Conservation (phyloP, 495 filamentous ascomycete genomes). For the Penicillium pancosmium region DNA sequence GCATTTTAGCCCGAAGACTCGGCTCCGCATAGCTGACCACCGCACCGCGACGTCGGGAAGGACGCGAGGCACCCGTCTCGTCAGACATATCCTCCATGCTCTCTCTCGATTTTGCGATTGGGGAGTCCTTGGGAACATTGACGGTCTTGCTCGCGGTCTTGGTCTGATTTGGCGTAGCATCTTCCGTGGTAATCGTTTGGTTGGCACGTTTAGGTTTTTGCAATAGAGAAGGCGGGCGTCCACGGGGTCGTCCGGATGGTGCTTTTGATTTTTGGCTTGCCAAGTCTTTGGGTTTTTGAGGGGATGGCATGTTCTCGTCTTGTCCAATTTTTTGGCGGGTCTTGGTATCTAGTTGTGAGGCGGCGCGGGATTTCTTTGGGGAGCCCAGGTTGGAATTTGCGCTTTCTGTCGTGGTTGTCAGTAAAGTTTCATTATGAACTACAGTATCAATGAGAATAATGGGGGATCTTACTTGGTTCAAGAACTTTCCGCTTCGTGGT, state of each 20-base stretch:
- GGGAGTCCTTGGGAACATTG: conserved; percentile 12
- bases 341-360: conserved; percentile 19
- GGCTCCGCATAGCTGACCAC: conserved; percentile 85
- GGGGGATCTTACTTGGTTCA: conserved; percentile 56
- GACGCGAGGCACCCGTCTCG: conserved; percentile 45
- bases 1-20: conserved; percentile 84
- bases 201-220: conserved; percentile 24
- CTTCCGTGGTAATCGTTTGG: conserved; percentile 16
- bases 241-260: conserved; percentile 11
- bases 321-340: conserved; percentile 7
- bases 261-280: conserved; percentile 11
- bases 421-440: conserved; percentile 5
- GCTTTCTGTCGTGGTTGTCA: conserved; percentile 49
- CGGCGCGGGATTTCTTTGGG: conserved; percentile 27
- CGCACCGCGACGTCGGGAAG: conserved; percentile 64
- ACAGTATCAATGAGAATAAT: not conserved
- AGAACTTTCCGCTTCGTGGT: conserved; percentile 53
- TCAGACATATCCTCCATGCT: conserved; percentile 26
- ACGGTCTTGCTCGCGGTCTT: not conserved
- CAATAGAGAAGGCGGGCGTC: conserved; percentile 3
- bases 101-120: conserved; percentile 11
- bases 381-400: conserved; percentile 49
- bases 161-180: conserved; percentile 3
- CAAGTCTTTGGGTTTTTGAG: conserved; percentile 19
- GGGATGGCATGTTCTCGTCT: conserved; percentile 22